Evolutionary conservation across 176 grass and related monocot species (phyloP).

Genomic region (Eleusine coracana): DNA sequence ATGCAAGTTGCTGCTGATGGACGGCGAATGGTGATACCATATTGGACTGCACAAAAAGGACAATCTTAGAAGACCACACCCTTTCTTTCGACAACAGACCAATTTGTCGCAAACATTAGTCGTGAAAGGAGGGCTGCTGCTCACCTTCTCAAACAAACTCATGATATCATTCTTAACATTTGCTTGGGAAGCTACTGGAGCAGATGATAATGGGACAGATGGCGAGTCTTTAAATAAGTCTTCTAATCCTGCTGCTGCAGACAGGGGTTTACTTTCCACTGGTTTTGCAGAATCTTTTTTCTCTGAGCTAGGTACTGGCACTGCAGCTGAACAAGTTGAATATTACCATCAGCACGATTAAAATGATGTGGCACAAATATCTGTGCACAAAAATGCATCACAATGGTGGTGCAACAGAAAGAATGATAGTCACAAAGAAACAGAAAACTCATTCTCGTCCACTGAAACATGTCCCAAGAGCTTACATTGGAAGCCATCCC

Average conservation of each 20-base stretch:
- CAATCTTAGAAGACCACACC: slow-evolving; percentile 37
- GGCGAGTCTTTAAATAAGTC: slow-evolving; percentile 94
- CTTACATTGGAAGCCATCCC: slow-evolving; percentile 95
- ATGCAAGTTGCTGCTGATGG: slow-evolving; percentile 93
- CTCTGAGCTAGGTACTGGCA: slow-evolving; percentile 52
- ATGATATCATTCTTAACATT: slow-evolving; percentile 89
- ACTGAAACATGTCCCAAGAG: slow-evolving; percentile 27
- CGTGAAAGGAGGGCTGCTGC: not conserved
- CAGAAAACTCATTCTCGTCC: slow-evolving; percentile 28
- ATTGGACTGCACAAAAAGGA: slow-evolving; percentile 68
- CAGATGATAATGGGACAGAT: slow-evolving; percentile 57
- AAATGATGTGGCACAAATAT: slow-evolving; percentile 24
- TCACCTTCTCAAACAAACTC: slow-evolving; percentile 99
- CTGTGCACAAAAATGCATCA: slow-evolving; percentile 20
- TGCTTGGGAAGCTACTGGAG: slow-evolving; percentile 51
- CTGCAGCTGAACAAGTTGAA: slow-evolving; percentile 71
- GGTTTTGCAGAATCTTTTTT: slow-evolving; percentile 69
- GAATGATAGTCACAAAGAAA: slow-evolving; percentile 4
- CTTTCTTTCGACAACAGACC: not conserved
- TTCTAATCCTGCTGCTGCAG: slow-evolving; percentile 61
- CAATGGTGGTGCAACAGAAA: not conserved
- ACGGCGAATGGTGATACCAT: slow-evolving; percentile 80
- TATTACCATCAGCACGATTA: slow-evolving; percentile 23
- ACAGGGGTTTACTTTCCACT: slow-evolving; percentile 63
- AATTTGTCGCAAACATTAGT: slow-evolving; percentile 25